These are phyloP conservation scores for Dryadomyces quercus-mongolicae DNA, from an alignment of 2,329 filamentous ascomycete species.

Conservation along the genomic window DNA sequence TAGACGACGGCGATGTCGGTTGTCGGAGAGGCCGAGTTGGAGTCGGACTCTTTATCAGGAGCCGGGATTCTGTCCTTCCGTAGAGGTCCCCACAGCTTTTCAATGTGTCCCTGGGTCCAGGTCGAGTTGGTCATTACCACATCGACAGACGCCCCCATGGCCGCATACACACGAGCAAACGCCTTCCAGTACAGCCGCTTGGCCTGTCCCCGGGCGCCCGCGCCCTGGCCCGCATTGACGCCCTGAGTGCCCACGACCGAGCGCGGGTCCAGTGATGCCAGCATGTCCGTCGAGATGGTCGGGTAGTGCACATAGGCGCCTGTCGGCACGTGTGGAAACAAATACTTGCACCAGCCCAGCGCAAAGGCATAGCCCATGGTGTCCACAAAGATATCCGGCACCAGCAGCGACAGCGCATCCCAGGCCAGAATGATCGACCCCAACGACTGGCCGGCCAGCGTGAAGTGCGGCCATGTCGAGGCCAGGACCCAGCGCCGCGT, in stretches of 20 bases:
- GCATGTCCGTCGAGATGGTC: conserved; percentile 97
- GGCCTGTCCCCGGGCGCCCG: conserved; percentile 52
- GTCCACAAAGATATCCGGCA: conserved; percentile 89
- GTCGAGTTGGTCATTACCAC: conserved; percentile 96
- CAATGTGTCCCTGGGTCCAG: conserved; percentile 83
- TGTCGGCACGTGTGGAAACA: conserved; percentile 73
- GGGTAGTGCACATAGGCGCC: conserved; percentile 96
- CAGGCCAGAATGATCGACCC: conserved; percentile 80
- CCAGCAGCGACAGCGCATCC: conserved; percentile 84
- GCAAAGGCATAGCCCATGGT: conserved; percentile 98
- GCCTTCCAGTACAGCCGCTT: conserved; percentile 80
- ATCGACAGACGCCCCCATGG: conserved; percentile 73
- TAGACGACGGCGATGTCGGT: conserved; percentile 62
- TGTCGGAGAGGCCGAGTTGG: background rate
- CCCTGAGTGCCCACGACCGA: conserved; percentile 50
- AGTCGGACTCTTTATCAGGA: background rate
- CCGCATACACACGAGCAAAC: conserved; percentile 74
- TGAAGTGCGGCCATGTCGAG: conserved; percentile 83
- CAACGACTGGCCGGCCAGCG: conserved; percentile 83
- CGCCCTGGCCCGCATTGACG: conserved; percentile 72
- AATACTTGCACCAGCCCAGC: conserved; percentile 65
- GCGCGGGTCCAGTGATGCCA: conserved; percentile 61
- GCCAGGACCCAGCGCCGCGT: conserved; percentile 78
- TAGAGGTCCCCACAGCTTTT: conserved; percentile 61
- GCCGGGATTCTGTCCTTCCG: conserved; percentile 25